Conservation (phyloP, 2,329 filamentous ascomycete species). For the Tricladium varicosporioides region DNA sequence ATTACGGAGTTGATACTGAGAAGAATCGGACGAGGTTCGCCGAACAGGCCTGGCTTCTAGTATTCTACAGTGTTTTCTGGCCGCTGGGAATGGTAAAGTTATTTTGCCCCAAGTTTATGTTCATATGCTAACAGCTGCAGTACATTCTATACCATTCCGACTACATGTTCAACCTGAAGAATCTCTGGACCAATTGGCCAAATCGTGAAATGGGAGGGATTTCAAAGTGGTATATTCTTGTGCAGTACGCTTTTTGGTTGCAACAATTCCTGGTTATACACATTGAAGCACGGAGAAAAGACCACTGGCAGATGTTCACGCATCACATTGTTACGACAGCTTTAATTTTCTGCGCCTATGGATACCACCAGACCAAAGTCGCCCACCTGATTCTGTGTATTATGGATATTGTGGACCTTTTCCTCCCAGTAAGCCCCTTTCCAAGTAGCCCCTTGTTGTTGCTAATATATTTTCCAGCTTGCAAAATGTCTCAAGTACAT, state of each 20-base stretch:
- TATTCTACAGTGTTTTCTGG: conserved; percentile 85
- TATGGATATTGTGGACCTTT: conserved; percentile 91
- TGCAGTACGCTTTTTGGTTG: conserved; percentile 88
- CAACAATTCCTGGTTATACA: conserved; percentile 94
- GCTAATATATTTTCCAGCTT: conserved; percentile 47
- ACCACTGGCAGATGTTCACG: conserved; percentile 92
- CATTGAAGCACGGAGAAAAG: conserved; percentile 91
- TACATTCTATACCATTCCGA: conserved; percentile 77
- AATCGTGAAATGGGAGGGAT: conserved; percentile 69
- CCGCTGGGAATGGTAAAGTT: conserved; percentile 72
- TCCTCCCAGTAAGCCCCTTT: conserved; percentile 65
- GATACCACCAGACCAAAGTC: conserved; percentile 82
- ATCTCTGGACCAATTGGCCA: conserved; percentile 85
- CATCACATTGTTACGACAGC: conserved; percentile 89
- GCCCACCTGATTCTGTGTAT: conserved; percentile 85
- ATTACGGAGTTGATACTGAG: conserved; percentile 68
- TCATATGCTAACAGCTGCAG: conserved; percentile 44
- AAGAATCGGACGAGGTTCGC: conserved; percentile 83
- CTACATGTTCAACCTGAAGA: conserved; percentile 73
- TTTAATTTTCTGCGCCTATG: conserved; percentile 79
- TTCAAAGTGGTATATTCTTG: conserved; percentile 86
- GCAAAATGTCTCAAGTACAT: conserved; percentile 95
- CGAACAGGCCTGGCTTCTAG: conserved; percentile 87
- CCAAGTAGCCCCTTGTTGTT: background rate
- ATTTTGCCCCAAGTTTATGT: background rate